A percentile compares a stretch with the other conserved stretches of the same genome.
phyloP scores from a whole-genome alignment of 108 stramenopile species.

The Discostella stelligeroides region DNA sequence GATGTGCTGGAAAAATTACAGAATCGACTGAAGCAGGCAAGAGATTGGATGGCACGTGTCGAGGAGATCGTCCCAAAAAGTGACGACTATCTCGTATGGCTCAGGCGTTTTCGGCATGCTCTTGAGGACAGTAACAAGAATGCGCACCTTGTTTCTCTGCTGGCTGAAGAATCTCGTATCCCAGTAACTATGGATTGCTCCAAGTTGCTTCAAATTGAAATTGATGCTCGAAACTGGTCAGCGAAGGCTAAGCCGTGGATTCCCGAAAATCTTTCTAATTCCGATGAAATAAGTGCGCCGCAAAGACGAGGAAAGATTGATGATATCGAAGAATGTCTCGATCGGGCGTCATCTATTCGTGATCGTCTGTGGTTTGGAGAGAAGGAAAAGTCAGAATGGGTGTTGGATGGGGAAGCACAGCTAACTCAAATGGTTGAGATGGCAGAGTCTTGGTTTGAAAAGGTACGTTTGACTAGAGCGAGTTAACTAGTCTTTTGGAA shows the following conservation, averaged over 20 bases:
- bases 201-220: slow-evolving; percentile 74
- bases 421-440: slow-evolving; percentile 55
- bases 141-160: slow-evolving; percentile 51
- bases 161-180: slow-evolving; percentile 73
- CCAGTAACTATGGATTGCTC: slow-evolving; percentile 71
- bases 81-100: slow-evolving; percentile 54
- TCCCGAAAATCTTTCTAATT: slow-evolving; percentile 34
- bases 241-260: slow-evolving; percentile 74
- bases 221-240: slow-evolving; percentile 78
- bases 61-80: slow-evolving; percentile 55
- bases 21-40: slow-evolving; percentile 51
- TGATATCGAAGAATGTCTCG: slow-evolving; percentile 72
- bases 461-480: slow-evolving; percentile 44
- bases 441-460: slow-evolving; percentile 70
- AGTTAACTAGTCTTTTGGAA: slow-evolving; percentile 1
- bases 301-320: slow-evolving; percentile 73
- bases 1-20: slow-evolving; percentile 75
- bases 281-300: slow-evolving; percentile 27
- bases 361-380: slow-evolving; percentile 53
- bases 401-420: slow-evolving; percentile 62
- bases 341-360: slow-evolving; percentile 60
- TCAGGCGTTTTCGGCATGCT: slow-evolving; percentile 53
- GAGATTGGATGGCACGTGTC: slow-evolving; percentile 66
- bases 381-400: slow-evolving; percentile 56
- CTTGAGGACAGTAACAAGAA: slow-evolving; percentile 49